Conservation (phyloP, 2,329 filamentous ascomycete species). For the Penicillium thymicola region DNA sequence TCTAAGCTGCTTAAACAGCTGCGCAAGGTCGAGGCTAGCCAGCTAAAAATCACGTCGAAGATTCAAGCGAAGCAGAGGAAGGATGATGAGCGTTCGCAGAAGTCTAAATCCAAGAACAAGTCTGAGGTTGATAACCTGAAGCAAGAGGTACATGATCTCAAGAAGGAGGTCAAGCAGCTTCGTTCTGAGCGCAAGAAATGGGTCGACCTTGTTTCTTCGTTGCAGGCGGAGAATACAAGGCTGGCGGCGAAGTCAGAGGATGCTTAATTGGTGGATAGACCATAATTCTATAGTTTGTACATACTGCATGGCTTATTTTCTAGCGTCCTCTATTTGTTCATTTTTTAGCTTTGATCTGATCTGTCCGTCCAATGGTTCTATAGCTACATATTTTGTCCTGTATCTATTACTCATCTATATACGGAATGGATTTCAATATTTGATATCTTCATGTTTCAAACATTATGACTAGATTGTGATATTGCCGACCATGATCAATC, state of each 20-base stretch:
- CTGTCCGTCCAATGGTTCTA: not conserved
- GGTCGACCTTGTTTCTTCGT: constrained; percentile 50
- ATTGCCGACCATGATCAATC: not conserved
- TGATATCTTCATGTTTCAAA: not conserved
- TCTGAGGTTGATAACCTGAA: constrained; percentile 48
- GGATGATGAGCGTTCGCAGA: constrained; percentile 44
- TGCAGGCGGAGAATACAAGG: constrained; percentile 58
- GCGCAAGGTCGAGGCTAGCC: constrained; percentile 42
- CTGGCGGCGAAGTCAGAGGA: constrained; percentile 37
- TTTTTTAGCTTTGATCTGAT: not conserved
- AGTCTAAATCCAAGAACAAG: constrained; percentile 32
- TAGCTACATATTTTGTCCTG: not conserved
- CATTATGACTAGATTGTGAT: not conserved
- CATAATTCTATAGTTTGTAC: not conserved
- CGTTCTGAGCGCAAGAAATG: constrained; percentile 51
- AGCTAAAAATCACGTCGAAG: constrained; percentile 41
- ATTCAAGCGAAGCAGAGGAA: constrained; percentile 39
- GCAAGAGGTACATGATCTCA: constrained; percentile 47
- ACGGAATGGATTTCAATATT: not conserved
- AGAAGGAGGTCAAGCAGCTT: constrained; percentile 49
- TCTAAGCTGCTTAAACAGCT: constrained; percentile 39
- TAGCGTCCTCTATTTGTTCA: not conserved
- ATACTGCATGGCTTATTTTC: not conserved
- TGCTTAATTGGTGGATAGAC: constrained; percentile 1
- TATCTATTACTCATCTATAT: not conserved